Conservation (phyloP, 2,329 filamentous ascomycete genomes). For the Phialemoniopsis sp. region DNA sequence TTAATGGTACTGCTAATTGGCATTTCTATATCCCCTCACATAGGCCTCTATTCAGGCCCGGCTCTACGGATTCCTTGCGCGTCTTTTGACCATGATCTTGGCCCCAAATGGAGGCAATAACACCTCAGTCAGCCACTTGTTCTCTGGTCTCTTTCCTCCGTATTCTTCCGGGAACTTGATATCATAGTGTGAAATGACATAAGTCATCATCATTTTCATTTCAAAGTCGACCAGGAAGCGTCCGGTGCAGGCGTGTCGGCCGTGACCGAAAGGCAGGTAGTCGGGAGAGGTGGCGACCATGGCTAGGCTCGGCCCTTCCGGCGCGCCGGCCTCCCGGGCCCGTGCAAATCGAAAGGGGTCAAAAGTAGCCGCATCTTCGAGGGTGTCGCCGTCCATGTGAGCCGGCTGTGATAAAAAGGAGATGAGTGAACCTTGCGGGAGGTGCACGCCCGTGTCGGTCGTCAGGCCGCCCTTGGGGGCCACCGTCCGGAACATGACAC, state of each 20-base stretch:
- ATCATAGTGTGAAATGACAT: slow-evolving; percentile 20
- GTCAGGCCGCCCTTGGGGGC: slow-evolving; percentile 16
- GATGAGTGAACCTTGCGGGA: slow-evolving; percentile 25
- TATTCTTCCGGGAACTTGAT: slow-evolving; percentile 7
- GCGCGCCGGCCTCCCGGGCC: slow-evolving; percentile 15
- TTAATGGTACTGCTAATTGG: no score
- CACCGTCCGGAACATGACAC: slow-evolving; percentile 20
- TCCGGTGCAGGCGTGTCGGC: slow-evolving; percentile 33
- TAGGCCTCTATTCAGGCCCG: no score
- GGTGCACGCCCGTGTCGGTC: slow-evolving; percentile 22
- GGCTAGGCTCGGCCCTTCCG: slow-evolving; percentile 11
- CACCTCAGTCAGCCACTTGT: slow-evolving; percentile 5
- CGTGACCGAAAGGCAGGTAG: slow-evolving; percentile 28
- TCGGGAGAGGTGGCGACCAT: slow-evolving; percentile 11
- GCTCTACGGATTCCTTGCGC: not conserved
- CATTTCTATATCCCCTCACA: no score
- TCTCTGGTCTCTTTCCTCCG: slow-evolving; percentile 18
- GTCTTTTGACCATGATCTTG: slow-evolving; percentile 6
- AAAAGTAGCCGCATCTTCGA: slow-evolving; percentile 28
- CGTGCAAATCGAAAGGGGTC: slow-evolving; percentile 37
- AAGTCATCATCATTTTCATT: slow-evolving; percentile 27
- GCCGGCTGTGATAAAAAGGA: slow-evolving; percentile 24
- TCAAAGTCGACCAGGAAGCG: slow-evolving; percentile 32
- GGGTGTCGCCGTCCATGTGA: slow-evolving; percentile 21
- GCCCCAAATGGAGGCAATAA: slow-evolving; percentile 4